phyloP scores from a whole-genome alignment of 192 early-diverging fungal genomes.

The Lobosporangium transversale region DNA sequence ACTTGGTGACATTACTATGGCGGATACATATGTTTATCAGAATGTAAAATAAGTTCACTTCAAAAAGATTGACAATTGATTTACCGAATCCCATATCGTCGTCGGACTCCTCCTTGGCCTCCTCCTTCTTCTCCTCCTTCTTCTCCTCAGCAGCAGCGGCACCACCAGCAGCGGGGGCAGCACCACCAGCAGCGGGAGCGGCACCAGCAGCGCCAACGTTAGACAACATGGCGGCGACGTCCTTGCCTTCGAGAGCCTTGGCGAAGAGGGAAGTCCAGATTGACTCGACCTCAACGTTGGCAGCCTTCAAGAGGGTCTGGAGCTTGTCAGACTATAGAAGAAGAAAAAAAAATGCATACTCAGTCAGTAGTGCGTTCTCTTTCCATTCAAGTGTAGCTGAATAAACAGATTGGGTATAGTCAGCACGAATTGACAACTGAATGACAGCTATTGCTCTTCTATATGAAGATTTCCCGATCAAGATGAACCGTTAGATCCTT shows the following conservation, averaged over 20 bases:
- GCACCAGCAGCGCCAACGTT: conserved; percentile 81
- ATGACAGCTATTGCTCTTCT: too few species aligned
- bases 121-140: conserved; percentile 65
- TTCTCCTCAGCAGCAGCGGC: conserved; percentile 55
- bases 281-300: conserved; percentile 90
- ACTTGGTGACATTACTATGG: neutral
- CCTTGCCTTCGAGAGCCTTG: conserved; percentile 97
- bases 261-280: conserved; percentile 97
- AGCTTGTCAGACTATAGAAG: conserved; percentile 89
- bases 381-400: too few species aligned
- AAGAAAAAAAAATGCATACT: conserved; percentile 9
- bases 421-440: too few species aligned
- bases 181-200: conserved; percentile 52
- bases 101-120: conserved; percentile 83
- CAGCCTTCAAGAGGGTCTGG: conserved; percentile 88
- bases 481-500: too few species aligned
- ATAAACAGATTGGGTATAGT: too few species aligned
- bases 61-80: neutral
- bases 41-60: neutral
- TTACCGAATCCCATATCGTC: conserved; percentile 89
- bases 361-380: neutral
- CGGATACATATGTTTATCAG: too few species aligned
- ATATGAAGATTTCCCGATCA: too few species aligned
- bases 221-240: conserved; percentile 89
- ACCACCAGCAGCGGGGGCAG: conserved; percentile 51